Conservation (phyloP, 1,284 basidiomycete genomes). For the Pulchroboletus neoregius region DNA sequence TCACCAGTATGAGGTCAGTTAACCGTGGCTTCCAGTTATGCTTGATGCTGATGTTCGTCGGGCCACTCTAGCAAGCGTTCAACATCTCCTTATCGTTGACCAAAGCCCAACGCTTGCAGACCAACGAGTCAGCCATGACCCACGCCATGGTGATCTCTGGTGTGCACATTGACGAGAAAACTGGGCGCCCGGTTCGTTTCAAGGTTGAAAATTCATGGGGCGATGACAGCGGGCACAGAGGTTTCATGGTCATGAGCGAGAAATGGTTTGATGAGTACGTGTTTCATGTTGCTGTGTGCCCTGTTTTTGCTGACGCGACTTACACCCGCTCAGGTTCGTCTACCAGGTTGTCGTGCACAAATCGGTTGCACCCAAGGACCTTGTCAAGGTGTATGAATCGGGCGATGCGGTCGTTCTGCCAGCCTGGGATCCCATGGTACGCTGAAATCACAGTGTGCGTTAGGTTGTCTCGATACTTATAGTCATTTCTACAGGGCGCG, state of each 20-base stretch:
- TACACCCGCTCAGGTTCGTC: slow-evolving; percentile 55
- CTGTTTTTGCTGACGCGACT: slow-evolving; percentile 6
- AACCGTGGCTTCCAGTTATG: neutral
- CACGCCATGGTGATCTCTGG: slow-evolving; percentile 93
- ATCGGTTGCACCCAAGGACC: slow-evolving; percentile 72
- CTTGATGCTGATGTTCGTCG: slow-evolving; percentile 2
- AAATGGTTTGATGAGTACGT: slow-evolving; percentile 89
- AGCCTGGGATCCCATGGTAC: slow-evolving; percentile 89
- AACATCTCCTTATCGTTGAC: slow-evolving; percentile 57
- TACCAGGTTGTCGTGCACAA: slow-evolving; percentile 88
- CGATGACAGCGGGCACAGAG: slow-evolving; percentile 74
- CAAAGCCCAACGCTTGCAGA: slow-evolving; percentile 83
- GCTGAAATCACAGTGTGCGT: slow-evolving; percentile 19
- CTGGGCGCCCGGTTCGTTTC: slow-evolving; percentile 79
- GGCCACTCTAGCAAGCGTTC: slow-evolving; percentile 46
- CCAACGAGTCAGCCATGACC: slow-evolving; percentile 84
- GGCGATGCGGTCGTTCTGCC: slow-evolving; percentile 65
- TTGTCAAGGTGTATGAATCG: slow-evolving; percentile 75
- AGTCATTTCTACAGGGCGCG: slow-evolving; percentile 27
- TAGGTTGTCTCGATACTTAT: neutral
- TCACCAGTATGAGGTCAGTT: slow-evolving; percentile 72
- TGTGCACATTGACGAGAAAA: slow-evolving; percentile 75
- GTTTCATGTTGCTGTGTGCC: neutral
- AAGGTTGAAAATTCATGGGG: slow-evolving; percentile 98
- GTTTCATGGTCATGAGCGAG: slow-evolving; percentile 90